Evolutionary conservation across 202 grass and related monocot species (phyloP).

Genomic region (Schoenoplectus tabernaemontani): DNA sequence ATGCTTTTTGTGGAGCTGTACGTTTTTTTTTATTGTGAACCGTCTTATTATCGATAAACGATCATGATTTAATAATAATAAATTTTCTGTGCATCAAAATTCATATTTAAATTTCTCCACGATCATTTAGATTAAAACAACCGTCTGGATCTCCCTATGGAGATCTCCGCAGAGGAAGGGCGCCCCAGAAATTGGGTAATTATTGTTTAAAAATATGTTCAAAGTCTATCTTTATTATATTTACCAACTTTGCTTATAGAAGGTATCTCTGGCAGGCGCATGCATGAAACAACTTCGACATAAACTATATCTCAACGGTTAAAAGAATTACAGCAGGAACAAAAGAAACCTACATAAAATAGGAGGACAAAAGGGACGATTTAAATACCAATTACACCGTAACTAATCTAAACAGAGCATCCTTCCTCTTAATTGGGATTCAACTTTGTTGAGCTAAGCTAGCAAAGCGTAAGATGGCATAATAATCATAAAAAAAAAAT

Average conservation of each 20-base stretch:
- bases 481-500: constrained; percentile 7
- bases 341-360: not conserved
- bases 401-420: not conserved
- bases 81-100: too few species aligned
- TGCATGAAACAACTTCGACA: not conserved
- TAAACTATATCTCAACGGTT: constrained; percentile 6
- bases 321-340: not conserved
- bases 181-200: not conserved
- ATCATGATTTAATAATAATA: too few species aligned
- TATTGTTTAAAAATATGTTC: not conserved
- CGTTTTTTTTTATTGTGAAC: too few species aligned
- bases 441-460: constrained; percentile 9
- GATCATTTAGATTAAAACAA: too few species aligned
- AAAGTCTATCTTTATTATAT: not conserved
- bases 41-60: too few species aligned
- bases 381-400: not conserved
- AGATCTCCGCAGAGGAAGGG: too few species aligned
- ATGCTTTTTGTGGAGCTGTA: too few species aligned
- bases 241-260: not conserved
- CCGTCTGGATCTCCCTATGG: too few species aligned
- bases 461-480: not conserved
- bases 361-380: not conserved
- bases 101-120: too few species aligned
- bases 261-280: not conserved
- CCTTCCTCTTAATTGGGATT: not conserved